phyloP scores from a whole-genome alignment of 1,139 yeast species.

The Pichia sp. region DNA sequence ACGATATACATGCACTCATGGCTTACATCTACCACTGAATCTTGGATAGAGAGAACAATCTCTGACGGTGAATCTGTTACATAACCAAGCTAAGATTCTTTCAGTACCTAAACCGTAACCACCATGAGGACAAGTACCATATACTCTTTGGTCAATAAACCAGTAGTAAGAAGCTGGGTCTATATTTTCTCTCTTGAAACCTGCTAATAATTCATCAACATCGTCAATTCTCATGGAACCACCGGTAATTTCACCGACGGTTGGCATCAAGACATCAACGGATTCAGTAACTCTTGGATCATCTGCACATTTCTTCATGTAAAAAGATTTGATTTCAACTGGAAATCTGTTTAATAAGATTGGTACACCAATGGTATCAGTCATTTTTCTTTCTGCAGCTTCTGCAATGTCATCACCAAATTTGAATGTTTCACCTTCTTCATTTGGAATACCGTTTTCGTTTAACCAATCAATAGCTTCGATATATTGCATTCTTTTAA shows the following conservation, averaged over 20 bases:
- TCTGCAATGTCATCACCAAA: conserved; percentile 99
- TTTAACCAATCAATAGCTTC: conserved; percentile 94
- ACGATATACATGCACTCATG: conserved; percentile 37
- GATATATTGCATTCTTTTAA: conserved; percentile 84
- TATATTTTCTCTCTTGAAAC: conserved; percentile 88
- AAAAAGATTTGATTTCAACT: conserved; percentile 92
- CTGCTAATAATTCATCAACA: conserved; percentile 76
- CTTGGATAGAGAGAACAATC: conserved; percentile 98
- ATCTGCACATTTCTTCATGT: conserved; percentile 89
- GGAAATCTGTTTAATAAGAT: conserved; percentile 93
- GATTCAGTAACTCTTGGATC: conserved; percentile 95
- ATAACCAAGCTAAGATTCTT: conserved; percentile 96
- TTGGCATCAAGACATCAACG: conserved; percentile 97
- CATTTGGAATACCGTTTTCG: conserved; percentile 89
- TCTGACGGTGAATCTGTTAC: conserved; percentile 95
- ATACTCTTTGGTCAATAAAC: conserved; percentile 92
- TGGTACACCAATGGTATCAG: conserved; percentile 88
- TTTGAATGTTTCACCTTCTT: conserved; percentile 84
- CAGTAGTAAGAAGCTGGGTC: conserved; percentile 80
- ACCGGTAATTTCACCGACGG: conserved; percentile 96
- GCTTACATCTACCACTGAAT: conserved; percentile 95
- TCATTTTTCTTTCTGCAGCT: conserved; percentile 99
- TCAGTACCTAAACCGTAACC: conserved; percentile 99
- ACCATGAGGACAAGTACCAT: conserved; percentile 98
- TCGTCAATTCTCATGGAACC: conserved; percentile 96